Percentiles rank a stretch among this genome's conserved stretches.
Conservation (phyloP, 2,329 filamentous ascomycete species). For the Fusarium udum region DNA sequence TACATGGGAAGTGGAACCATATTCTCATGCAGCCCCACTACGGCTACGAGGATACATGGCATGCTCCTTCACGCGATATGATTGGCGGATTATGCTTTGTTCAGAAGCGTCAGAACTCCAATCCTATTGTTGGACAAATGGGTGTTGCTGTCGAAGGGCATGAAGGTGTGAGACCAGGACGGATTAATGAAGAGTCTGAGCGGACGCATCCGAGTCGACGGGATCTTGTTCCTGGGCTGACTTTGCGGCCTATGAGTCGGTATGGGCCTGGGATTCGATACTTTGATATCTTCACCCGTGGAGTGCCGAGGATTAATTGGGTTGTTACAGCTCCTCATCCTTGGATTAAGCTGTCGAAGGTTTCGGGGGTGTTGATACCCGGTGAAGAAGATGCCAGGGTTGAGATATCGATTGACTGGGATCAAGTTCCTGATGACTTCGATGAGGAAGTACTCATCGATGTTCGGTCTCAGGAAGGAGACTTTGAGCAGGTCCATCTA, state of each 20-base stretch:
- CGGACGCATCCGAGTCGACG: constrained; percentile 53
- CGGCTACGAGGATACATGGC: constrained; percentile 63
- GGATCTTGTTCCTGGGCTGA: constrained; percentile 66
- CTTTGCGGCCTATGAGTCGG: constrained; percentile 65
- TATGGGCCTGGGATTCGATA: constrained; percentile 66
- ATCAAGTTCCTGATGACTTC: constrained; percentile 53
- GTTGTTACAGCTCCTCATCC: constrained; percentile 56
- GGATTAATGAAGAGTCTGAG: constrained; percentile 63
- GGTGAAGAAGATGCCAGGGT: constrained; percentile 38
- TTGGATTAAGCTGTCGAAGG: constrained; percentile 63
- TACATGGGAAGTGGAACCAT: constrained; percentile 65
- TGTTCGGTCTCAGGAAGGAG: constrained; percentile 47
- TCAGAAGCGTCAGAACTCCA: constrained; percentile 58
- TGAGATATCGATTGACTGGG: constrained; percentile 36
- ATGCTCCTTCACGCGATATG: constrained; percentile 66
- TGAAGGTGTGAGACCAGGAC: constrained; percentile 63
- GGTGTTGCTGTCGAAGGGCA: constrained; percentile 72
- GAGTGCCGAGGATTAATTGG: constrained; percentile 63
- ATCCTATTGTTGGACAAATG: constrained; percentile 67
- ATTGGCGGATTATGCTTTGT: constrained; percentile 63
- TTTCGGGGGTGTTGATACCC: constrained; percentile 59
- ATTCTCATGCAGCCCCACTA: constrained; percentile 61
- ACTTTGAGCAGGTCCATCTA: constrained; percentile 60
- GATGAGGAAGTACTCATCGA: constrained; percentile 39
- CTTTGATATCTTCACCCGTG: constrained; percentile 71